Conservation (phyloP, 1,139 yeast genomes). For the Debaryomyces robertsiae region DNA sequence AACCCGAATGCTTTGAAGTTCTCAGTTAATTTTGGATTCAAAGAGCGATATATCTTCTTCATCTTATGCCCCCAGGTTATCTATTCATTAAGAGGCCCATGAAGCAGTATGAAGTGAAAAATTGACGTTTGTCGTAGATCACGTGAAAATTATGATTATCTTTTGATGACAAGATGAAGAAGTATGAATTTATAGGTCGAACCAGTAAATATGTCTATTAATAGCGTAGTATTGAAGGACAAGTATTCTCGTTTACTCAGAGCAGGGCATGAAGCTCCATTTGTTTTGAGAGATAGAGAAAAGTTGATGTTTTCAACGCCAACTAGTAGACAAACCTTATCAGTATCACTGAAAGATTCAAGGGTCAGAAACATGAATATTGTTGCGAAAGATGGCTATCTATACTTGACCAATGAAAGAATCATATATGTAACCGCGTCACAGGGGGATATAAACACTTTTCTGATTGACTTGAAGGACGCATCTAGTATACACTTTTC, state of each 20-base stretch:
- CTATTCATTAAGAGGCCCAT: not conserved
- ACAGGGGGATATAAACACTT: constrained; percentile 43
- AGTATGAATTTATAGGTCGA: no score
- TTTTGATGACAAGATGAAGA: no score
- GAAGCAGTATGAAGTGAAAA: not conserved
- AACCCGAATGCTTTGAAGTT: constrained; percentile 20
- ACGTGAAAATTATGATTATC: not conserved
- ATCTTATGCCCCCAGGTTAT: constrained; percentile 1
- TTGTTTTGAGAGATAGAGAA: constrained; percentile 16
- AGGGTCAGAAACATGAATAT: constrained; percentile 22
- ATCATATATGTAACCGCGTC: constrained; percentile 39
- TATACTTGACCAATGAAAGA: constrained; percentile 41
- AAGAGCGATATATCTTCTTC: constrained; percentile 23
- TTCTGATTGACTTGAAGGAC: constrained; percentile 32
- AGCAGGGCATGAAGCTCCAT: constrained; percentile 3
- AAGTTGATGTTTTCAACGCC: constrained; percentile 20
- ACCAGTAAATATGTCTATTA: constrained; percentile 31
- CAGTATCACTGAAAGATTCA: constrained; percentile 21
- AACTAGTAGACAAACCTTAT: constrained; percentile 28
- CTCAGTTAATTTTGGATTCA: constrained; percentile 34
- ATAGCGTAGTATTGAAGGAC: constrained; percentile 29
- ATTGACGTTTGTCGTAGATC: not conserved
- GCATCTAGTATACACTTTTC: constrained; percentile 30
- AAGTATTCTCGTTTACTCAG: constrained; percentile 23
- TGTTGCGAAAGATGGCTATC: constrained; percentile 35